A percentile compares a stretch with the other conserved stretches of the same genome.
Evolutionary conservation across 805 yeast species (phyloP).

Genomic region (Starmerella floricola): DNA sequence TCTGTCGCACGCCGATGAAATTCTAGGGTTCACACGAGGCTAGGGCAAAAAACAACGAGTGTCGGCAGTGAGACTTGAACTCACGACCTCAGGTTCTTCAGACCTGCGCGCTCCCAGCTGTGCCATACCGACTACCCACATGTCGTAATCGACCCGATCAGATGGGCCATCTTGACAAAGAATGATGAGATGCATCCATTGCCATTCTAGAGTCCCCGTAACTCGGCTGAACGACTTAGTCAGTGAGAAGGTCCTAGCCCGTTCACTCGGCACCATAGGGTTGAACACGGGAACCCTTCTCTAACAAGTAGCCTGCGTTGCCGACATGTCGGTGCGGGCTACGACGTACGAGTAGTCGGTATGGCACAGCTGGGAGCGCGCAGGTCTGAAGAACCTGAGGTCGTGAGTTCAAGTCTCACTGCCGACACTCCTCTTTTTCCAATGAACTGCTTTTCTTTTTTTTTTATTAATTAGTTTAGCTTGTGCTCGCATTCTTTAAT

Average conservation of each 20-base stretch:
- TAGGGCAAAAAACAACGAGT: conserved; percentile 15
- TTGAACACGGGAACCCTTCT: neutral
- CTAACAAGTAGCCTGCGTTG: conserved; percentile 30
- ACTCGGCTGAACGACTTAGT: no score
- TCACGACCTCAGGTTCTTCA: conserved; percentile 74
- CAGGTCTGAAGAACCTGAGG: conserved; percentile 60
- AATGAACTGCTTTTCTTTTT: no score
- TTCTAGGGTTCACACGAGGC: neutral
- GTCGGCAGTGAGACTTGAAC: conserved; percentile 65
- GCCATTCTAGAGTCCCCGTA: no score
- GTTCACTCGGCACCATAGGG: no score
- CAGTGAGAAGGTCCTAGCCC: no score
- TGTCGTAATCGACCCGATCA: no score
- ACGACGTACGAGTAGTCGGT: conserved; percentile 26
- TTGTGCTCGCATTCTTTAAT: no score
- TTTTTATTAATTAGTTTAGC: no score
- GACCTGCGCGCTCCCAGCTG: conserved; percentile 42
- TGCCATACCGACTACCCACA: conserved; percentile 28
- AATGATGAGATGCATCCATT: no score
- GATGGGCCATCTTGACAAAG: no score
- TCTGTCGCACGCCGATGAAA: no score
- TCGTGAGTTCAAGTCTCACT: conserved; percentile 81
- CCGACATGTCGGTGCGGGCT: conserved; percentile 38
- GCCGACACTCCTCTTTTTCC: conserved; percentile 28
- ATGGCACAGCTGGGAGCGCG: conserved; percentile 42